phyloP scores from a whole-genome alignment of 164 flowering plant genomes.

The Magnolia sinica region DNA sequence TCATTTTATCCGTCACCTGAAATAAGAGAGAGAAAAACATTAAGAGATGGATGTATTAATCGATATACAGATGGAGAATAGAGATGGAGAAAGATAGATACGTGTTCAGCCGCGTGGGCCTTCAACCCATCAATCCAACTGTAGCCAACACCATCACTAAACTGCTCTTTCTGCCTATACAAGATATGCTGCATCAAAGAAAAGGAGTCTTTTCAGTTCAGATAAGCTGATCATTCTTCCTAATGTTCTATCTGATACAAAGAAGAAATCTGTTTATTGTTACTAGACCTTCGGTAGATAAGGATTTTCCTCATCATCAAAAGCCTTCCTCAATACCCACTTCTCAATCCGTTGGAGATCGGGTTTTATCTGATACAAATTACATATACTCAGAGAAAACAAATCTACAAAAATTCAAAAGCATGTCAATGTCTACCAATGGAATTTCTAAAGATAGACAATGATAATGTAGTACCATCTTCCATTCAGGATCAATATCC shows the following conservation, averaged over 20 bases:
- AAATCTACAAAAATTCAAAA: background rate
- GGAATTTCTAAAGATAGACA: background rate
- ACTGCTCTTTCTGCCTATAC: conserved; percentile 94
- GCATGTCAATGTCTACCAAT: background rate
- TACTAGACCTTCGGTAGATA: conserved; percentile 82
- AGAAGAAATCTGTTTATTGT: background rate
- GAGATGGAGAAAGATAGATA: conserved; percentile 20
- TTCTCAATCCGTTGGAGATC: conserved; percentile 78
- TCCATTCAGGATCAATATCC: conserved; percentile 92
- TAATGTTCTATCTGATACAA: background rate
- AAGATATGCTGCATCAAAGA: conserved; percentile 72
- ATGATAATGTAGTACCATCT: conserved; percentile 48
- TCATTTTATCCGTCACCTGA: conserved; percentile 84
- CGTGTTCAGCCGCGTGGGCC: conserved; percentile 79
- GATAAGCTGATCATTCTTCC: background rate
- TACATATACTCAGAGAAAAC: background rate
- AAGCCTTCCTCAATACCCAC: conserved; percentile 89
- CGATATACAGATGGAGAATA: conserved; percentile 5
- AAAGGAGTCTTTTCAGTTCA: background rate
- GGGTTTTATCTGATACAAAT: conserved; percentile 53
- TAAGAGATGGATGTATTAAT: background rate
- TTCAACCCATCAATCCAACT: conserved; percentile 98
- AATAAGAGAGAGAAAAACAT: background rate
- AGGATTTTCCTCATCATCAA: conserved; percentile 82
- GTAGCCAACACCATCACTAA: conserved; percentile 96